Base-by-base conservation (phyloP, 139 green algal genomes). In the Chlamydomonas urium region DNA sequence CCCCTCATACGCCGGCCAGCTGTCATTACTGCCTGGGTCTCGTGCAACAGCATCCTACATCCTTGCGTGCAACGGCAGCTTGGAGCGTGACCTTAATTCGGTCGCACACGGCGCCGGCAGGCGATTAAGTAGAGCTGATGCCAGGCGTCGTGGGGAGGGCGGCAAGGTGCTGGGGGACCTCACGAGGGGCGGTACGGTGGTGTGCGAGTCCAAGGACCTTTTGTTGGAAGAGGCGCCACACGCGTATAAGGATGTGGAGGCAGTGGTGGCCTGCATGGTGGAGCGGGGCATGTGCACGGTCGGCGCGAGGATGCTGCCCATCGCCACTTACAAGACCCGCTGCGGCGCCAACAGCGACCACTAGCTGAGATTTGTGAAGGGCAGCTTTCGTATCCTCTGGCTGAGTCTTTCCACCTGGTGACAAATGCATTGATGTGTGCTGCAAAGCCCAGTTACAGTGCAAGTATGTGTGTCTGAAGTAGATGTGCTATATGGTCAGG, bases 241-340 rank as follows among this genome's bases (percentile, higher is more conserved):
- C 29, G 53, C 53, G 6, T 63, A 63, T 33, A 63, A 63, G 53
- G 53, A 63, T 26, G 53, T 63, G n/a, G 53, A 63, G 53, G 53
- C 53, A 10, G 53, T 63, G 10, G 53, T 63, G 6, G 21, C 53
- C 29, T 63, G 53, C 53, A 63, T 63, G 53, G 53, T 63, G 19
- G 6, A 63, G 53, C 53, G 53, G 21, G 29, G 53, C 53, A 63
- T 63, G 53, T 63, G 53, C 53, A 14, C 17, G 26, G 53, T 63
- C 6, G 53, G 53, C n/a, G 53, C 53, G 6, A 14, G 53, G 6
- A 34, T 63, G 53, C 6, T 63, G 53, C 53, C 53, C 26, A 63
- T 63, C 14, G 53, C 53, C 10, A 63, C 53, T 8, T 63, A 63
- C 53, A 63, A 63, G 53, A 63, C 19, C 6, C 53, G 53, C n/a